Percentiles rank a stretch among this genome's conserved stretches.
These are phyloP conservation scores for Quercus lobata DNA, from an alignment of 331 rosid genomes.

Conservation along the genomic window DNA sequence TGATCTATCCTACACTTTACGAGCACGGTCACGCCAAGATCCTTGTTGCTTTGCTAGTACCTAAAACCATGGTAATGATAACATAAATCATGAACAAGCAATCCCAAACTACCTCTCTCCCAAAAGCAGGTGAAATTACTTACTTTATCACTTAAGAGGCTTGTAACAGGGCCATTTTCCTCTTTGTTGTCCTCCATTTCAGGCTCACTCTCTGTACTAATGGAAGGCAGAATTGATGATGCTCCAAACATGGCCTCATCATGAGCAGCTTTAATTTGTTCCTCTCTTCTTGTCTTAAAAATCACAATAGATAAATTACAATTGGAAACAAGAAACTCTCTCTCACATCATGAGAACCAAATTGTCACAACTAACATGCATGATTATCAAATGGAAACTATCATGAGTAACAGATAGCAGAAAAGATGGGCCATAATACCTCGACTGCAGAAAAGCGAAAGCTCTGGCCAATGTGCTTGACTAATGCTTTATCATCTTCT, in stretches of 20 bases:
- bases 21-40: constrained; percentile 95
- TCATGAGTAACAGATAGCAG: not conserved
- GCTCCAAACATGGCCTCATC: constrained; percentile 94
- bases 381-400: constrained; percentile 14
- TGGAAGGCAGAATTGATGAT: constrained; percentile 34
- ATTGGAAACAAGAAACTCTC: constrained; percentile 6
- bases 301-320: constrained; percentile 3
- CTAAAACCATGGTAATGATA: constrained; percentile 36
- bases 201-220: constrained; percentile 40
- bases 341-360: constrained; percentile 2
- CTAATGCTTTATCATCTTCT: constrained; percentile 77
- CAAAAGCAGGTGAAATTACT: constrained; percentile 1
- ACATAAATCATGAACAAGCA: not conserved
- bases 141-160: constrained; percentile 81
- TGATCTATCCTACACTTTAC: constrained; percentile 23
- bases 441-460: constrained; percentile 83
- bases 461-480: constrained; percentile 78
- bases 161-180: constrained; percentile 43
- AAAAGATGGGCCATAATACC: constrained; percentile 34
- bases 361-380: not conserved
- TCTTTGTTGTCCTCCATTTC: constrained; percentile 45
- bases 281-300: constrained; percentile 73
- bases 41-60: constrained; percentile 81
- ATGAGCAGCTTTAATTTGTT: constrained; percentile 79
- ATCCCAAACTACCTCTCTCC: not conserved